Evolutionary conservation across 2,329 filamentous ascomycete species (phyloP), one percentile per base, ranked within the genome.

Genomic region (Talaromyces sp.): DNA sequence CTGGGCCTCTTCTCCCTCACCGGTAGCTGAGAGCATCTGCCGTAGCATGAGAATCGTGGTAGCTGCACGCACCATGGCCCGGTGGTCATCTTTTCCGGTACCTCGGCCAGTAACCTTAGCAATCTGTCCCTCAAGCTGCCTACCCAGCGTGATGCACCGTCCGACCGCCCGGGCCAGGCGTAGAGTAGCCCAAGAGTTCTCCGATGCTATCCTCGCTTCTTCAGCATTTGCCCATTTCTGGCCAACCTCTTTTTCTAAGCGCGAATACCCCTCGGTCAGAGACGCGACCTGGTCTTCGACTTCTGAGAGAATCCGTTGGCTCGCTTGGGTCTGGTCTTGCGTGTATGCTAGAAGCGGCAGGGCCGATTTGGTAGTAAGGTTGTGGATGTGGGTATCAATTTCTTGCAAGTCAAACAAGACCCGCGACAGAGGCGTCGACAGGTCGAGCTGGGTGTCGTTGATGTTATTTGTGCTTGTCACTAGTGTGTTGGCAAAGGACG

Each of bases 321-420:
- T 91, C 2, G 91, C 86, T 32, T 85, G 82, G 14, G 87, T 89
- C 73, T 94, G 90, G 50, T 85, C 79, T 62, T 86, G 82, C 3
- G 92, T 95, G 74, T 97, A 84, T 31, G 86, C 80, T 21, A 99
- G 83, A 29, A 99, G 81, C 0, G 92, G 90, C 0, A 93, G 79
- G 2, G 94, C 92, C 29, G 88, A 90, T 64, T 89, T 88, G 2
- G 92, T 94, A 6, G 93, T 95, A 46, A 97, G 83, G 3, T 85
- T 84, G 74, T 99, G 91, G 64, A 99, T 96, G 72, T 96, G 92
- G 0, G 92, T 96, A 76, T 97, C 93, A 65, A 99, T 89, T 76
- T 97, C 94, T 72, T 97, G 94, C 3, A 94, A 88, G 75, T 99
- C 94, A 76, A 99, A 99, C 7, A 97, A 86, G 5, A 97, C 92